These are phyloP conservation scores for Diaporthe sp. DNA, from an alignment of 2,329 filamentous ascomycete genomes.

Conservation along the genomic window DNA sequence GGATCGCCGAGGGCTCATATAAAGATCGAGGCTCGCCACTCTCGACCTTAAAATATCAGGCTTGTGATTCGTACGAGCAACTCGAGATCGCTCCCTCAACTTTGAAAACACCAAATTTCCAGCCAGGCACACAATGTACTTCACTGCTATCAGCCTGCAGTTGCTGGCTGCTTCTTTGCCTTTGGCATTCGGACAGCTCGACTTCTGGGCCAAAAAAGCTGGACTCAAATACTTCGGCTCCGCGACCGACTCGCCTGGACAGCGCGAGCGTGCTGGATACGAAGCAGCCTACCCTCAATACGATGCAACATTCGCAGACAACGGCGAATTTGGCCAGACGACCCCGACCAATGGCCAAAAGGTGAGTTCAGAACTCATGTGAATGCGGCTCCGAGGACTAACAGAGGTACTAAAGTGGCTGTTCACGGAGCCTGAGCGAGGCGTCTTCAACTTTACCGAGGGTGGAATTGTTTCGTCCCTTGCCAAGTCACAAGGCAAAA, in stretches of 20 bases:
- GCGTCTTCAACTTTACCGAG: slow-evolving; percentile 71
- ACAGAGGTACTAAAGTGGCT: background rate
- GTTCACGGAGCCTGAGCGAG: slow-evolving; percentile 69
- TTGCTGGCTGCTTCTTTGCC: slow-evolving; percentile 48
- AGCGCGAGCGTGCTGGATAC: slow-evolving; percentile 58
- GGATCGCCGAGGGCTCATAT: background rate
- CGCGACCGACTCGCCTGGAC: slow-evolving; percentile 66
- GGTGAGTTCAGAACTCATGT: slow-evolving; percentile 43
- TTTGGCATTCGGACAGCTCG: slow-evolving; percentile 55
- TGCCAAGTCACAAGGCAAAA: slow-evolving; percentile 56
- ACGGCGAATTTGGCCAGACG: slow-evolving; percentile 71
- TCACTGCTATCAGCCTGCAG: slow-evolving; percentile 42
- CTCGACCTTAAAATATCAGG: background rate
- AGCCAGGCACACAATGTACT: background rate
- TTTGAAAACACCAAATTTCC: background rate
- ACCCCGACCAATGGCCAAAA: slow-evolving; percentile 72
- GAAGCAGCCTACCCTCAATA: slow-evolving; percentile 67
- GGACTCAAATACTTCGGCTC: slow-evolving; percentile 73
- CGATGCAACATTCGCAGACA: slow-evolving; percentile 65
- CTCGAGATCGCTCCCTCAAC: background rate
- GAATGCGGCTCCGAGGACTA: background rate
- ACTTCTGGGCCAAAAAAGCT: slow-evolving; percentile 64
- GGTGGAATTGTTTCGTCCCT: slow-evolving; percentile 65
- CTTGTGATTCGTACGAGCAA: too few relatives aligned
- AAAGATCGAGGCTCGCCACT: background rate